phyloP scores from a whole-genome alignment of 148 eudicot species.

The Persicaria maculosa region DNA sequence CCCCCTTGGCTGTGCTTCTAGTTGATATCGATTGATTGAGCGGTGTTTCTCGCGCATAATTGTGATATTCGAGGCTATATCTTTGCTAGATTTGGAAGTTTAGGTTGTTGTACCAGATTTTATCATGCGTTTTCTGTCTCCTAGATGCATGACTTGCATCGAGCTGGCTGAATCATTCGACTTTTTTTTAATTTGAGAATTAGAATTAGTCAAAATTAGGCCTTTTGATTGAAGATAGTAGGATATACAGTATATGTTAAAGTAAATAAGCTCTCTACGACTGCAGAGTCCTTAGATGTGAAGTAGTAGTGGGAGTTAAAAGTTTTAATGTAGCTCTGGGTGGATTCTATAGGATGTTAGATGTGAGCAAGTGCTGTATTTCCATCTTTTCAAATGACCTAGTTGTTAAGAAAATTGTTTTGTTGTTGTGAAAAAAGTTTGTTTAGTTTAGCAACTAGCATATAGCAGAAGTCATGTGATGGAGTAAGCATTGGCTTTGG shows the following conservation, averaged over 20 bases:
- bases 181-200: not conserved
- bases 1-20: not conserved
- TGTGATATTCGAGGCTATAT: too few relatives aligned
- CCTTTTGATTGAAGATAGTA: not conserved
- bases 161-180: not conserved
- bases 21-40: conserved; percentile 9
- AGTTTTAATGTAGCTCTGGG: not conserved
- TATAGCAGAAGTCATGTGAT: not conserved
- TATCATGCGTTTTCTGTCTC: not conserved
- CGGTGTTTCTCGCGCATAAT: not conserved
- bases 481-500: not conserved
- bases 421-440: not conserved
- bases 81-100: too few relatives aligned
- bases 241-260: not conserved
- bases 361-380: not conserved
- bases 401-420: not conserved
- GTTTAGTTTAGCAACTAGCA: not conserved
- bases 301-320: not conserved
- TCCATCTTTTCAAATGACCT: not conserved
- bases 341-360: not conserved
- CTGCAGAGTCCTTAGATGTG: not conserved
- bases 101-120: too few relatives aligned
- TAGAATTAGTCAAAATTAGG: too few relatives aligned
- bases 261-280: not conserved
- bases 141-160: not conserved